Conservation (phyloP, 2,329 filamentous ascomycete species). For the Aspergillus fumigatus region DNA sequence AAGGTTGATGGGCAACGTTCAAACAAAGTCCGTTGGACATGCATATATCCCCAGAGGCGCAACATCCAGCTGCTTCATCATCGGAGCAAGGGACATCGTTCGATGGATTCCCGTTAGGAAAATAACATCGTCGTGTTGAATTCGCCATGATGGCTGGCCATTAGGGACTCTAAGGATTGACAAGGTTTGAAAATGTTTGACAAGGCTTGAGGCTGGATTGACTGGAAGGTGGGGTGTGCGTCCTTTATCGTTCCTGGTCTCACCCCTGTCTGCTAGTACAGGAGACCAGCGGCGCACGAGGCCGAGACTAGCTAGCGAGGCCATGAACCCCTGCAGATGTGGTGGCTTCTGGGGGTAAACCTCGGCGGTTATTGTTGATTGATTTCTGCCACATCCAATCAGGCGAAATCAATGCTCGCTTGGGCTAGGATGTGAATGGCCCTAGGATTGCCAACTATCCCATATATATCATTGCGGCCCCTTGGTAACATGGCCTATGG, state of each 20-base stretch:
- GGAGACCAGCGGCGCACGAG: background rate
- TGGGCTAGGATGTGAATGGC: too few species aligned
- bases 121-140: background rate
- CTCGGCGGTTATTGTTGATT: background rate
- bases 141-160: background rate
- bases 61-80: background rate
- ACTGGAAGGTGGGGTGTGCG: background rate
- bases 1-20: constrained; percentile 20
- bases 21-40: constrained; percentile 28
- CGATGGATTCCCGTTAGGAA: background rate
- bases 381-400: too few species aligned
- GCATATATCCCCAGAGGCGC: background rate
- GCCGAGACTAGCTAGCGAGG: background rate
- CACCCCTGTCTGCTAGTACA: background rate
- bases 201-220: background rate
- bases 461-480: too few species aligned
- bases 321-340: background rate
- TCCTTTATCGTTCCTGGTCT: background rate
- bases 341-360: background rate
- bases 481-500: too few species aligned
- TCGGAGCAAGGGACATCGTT: background rate
- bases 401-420: too few species aligned
- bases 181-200: background rate
- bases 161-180: background rate
- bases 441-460: too few species aligned